Conservation (phyloP, 148 eudicot genomes). For the Agrostemma githago region DNA sequence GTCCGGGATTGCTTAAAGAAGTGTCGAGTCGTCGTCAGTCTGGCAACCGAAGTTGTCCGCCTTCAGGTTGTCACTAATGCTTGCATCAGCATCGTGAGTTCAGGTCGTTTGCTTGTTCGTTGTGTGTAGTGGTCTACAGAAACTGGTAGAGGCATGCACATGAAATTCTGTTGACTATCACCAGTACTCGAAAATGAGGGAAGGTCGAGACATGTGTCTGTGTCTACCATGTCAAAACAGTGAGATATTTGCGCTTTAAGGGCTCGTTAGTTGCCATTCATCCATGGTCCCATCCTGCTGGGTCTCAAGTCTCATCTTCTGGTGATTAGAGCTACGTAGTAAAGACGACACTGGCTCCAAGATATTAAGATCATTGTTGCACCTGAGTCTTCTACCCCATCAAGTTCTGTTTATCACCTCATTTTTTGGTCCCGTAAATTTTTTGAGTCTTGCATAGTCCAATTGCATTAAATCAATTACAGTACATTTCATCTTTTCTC, state of each 20-base stretch:
- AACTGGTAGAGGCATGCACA: conserved; percentile 7
- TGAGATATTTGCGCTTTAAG: conserved; percentile 5
- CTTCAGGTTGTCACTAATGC: conserved; percentile 57
- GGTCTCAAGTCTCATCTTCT: conserved; percentile 20
- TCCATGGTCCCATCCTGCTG: conserved; percentile 25
- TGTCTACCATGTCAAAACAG: conserved; percentile 13
- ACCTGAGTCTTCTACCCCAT: conserved; percentile 7
- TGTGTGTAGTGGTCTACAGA: conserved; percentile 15
- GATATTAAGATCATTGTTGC: conserved; percentile 9
- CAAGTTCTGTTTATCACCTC: conserved; percentile 4
- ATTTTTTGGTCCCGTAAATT: neutral
- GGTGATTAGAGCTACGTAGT: conserved; percentile 13
- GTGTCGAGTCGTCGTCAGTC: conserved; percentile 56
- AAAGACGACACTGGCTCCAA: conserved; percentile 9
- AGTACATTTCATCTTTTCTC: conserved; percentile 24
- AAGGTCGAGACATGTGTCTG: neutral
- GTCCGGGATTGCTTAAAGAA: conserved; percentile 52
- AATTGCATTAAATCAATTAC: conserved; percentile 21
- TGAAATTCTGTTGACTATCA: conserved; percentile 8
- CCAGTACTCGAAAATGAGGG: conserved; percentile 17
- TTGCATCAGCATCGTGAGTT: conserved; percentile 45
- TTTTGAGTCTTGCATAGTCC: conserved; percentile 21
- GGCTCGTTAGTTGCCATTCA: conserved; percentile 1
- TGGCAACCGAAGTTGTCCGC: conserved; percentile 40
- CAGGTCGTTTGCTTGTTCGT: conserved; percentile 22